These are phyloP conservation scores for Chaetomiaceae sp. DNA, from an alignment of 2,329 filamentous ascomycete genomes.

Conservation along the genomic window DNA sequence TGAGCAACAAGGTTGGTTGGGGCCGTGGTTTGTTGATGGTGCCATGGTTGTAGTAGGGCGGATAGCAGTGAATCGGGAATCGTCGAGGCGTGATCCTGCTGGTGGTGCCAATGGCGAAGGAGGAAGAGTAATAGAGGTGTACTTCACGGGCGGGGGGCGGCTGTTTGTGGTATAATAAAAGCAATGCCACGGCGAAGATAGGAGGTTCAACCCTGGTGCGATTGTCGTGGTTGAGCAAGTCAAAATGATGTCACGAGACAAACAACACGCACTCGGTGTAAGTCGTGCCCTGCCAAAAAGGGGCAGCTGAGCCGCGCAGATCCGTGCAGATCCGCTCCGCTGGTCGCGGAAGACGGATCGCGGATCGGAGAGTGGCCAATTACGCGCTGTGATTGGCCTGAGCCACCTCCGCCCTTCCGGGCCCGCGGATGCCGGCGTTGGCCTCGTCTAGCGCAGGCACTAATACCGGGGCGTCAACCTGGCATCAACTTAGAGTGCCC, in stretches of 20 bases:
- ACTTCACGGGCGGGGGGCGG: no score
- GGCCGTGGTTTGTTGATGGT: conserved; percentile 8
- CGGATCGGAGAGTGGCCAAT: conserved; percentile 24
- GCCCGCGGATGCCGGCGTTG: conserved; percentile 1
- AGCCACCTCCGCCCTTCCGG: background rate
- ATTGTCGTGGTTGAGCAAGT: background rate
- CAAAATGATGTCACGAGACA: conserved; percentile 17
- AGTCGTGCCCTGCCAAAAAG: conserved; percentile 5
- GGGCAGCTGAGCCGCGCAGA: background rate
- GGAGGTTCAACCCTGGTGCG: background rate
- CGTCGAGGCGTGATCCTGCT: no score
- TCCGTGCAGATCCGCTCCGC: conserved; percentile 9
- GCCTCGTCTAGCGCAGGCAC: background rate
- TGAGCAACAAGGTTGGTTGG: conserved; percentile 5
- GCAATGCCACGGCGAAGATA: background rate
- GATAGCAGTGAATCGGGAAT: background rate
- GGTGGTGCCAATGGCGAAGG: no score
- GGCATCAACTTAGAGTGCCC: background rate
- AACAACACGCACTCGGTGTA: background rate
- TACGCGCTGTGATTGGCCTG: conserved; percentile 17
- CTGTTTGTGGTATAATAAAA: no score
- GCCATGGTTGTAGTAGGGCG: conserved; percentile 10
- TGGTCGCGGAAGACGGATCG: conserved; percentile 22
- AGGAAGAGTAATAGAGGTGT: background rate
- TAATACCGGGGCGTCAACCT: background rate